Percentiles rank a stretch among this genome's conserved stretches.
phyloP scores from a whole-genome alignment of 1,284 basidiomycete genomes.

The Megacollybia platyphylla region DNA sequence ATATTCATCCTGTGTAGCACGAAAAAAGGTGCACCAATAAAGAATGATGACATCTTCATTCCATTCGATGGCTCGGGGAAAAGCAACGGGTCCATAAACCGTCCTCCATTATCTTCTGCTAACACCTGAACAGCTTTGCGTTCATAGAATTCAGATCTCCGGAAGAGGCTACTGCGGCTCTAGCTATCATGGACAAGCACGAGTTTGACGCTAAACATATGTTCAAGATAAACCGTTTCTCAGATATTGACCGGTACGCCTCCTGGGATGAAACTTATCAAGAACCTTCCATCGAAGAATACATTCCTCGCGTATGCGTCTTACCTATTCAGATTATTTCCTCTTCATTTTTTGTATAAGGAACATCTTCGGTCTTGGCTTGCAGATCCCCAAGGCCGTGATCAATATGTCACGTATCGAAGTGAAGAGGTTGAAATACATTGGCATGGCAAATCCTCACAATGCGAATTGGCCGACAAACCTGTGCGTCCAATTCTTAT shows the following conservation, averaged over 20 bases:
- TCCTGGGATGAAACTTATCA: constrained; percentile 76
- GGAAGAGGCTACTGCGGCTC: constrained; percentile 75
- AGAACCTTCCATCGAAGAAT: constrained; percentile 74
- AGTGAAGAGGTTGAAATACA: constrained; percentile 85
- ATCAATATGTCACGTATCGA: constrained; percentile 93
- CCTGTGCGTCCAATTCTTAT: constrained; percentile 34
- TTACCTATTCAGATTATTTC: background rate
- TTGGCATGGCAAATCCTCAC: constrained; percentile 90
- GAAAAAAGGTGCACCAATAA: constrained; percentile 68
- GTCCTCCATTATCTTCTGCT: constrained; percentile 1
- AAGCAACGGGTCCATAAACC: constrained; percentile 68
- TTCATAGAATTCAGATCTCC: constrained; percentile 82
- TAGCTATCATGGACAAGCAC: constrained; percentile 74
- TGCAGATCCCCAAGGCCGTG: constrained; percentile 83
- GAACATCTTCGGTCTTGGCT: constrained; percentile 96
- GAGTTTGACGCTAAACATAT: constrained; percentile 90
- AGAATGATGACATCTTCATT: constrained; percentile 66
- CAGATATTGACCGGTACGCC: constrained; percentile 83
- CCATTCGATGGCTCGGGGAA: constrained; percentile 80
- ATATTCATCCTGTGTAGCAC: constrained; percentile 12
- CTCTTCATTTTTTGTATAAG: constrained; percentile 22
- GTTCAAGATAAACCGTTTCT: constrained; percentile 85
- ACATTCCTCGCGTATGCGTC: constrained; percentile 58
- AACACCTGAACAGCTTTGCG: constrained; percentile 46
- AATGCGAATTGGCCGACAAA: constrained; percentile 75